Evolutionary conservation across 2,329 filamentous ascomycete species (phyloP).

Genomic region (Talaromyces rugulosus): DNA sequence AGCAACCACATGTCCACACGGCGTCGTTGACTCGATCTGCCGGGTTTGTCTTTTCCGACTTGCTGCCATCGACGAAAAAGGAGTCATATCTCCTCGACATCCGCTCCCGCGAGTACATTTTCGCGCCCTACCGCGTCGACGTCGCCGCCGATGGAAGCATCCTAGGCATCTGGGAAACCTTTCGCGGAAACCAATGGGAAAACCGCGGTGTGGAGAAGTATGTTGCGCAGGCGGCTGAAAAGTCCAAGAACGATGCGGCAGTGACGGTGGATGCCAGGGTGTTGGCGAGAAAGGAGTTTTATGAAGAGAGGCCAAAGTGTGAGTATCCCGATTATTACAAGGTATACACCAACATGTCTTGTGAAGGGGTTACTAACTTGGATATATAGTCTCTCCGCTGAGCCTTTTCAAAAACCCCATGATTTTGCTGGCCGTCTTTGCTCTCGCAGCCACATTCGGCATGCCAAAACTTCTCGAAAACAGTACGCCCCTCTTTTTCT

Average conservation of each 20-base stretch:
- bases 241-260: neutral
- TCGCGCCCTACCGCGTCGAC: slow-evolving; percentile 77
- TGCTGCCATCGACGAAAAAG: slow-evolving; percentile 36
- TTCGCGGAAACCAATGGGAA: slow-evolving; percentile 81
- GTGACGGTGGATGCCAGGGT: slow-evolving; percentile 59
- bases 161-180: slow-evolving; percentile 75
- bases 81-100: slow-evolving; percentile 76
- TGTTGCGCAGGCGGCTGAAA: slow-evolving; percentile 29
- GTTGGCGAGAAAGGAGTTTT: slow-evolving; percentile 67
- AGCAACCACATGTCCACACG: slow-evolving; percentile 39
- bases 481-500: slow-evolving; percentile 57
- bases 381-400: slow-evolving; percentile 66
- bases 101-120: slow-evolving; percentile 68
- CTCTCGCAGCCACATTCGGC: slow-evolving; percentile 77
- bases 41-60: slow-evolving; percentile 70
- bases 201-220: slow-evolving; percentile 64
- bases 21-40: slow-evolving; percentile 65
- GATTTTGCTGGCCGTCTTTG: slow-evolving; percentile 86
- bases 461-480: slow-evolving; percentile 96
- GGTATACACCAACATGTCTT: too few relatives aligned
- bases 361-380: neutral
- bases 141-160: slow-evolving; percentile 41
- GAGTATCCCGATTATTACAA: slow-evolving; percentile 36
- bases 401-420: slow-evolving; percentile 89
- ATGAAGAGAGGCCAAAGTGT: slow-evolving; percentile 72